Base-by-base conservation (phyloP, 768 basidiomycete species). In the Trametes sanguinea region DNA sequence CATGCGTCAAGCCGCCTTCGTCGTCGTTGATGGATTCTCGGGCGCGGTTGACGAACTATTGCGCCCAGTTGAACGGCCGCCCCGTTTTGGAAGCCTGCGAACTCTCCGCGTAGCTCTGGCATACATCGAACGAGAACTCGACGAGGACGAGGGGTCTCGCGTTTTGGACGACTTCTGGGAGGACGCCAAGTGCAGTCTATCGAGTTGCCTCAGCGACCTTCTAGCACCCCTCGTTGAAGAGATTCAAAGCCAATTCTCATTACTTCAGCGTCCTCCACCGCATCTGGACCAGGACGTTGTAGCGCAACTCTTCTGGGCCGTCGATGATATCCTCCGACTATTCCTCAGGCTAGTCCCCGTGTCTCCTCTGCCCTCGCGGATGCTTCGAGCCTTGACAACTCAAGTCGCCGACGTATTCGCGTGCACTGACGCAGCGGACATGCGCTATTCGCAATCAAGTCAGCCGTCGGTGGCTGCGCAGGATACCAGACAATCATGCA, bases 11-110 rank as follows among this genome's bases (percentile, higher is more conserved):
- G 77, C 85, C 11, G 88, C 89, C 0, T 73, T 80, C 29, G 83
- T 92, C n/a, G 86, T 84, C 0, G 84, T 90, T 37, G 84, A 88
- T 58, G 89, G 90, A 1, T 68, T 90, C 2, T 67, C 78, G 0
- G 83, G 83, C 17, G 89, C 86, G 1, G 73, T 90, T 11, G 85
- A 87, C 50, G 86, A 89, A 68, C 73, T 92, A 30, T 65, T 78
- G 53, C 79, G 78, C 67, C 72, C 78, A 54, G 79, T 76, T 62
- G 76, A 80, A 35, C 78, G 78, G 14, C 85, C 87, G 14, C 35
- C 85, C 54, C 82, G 83, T 1, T 68, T 79, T 27, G 78, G 80
- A 17, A 77, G 82, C 47, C 69, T 90, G 17, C 81, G 85, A 37
- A 83, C 81, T 6, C 72, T 92, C 13, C 83, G 89, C 2, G 84